phyloP scores from a whole-genome alignment of 345 rosid genomes.

The Excoecaria agallocha region DNA sequence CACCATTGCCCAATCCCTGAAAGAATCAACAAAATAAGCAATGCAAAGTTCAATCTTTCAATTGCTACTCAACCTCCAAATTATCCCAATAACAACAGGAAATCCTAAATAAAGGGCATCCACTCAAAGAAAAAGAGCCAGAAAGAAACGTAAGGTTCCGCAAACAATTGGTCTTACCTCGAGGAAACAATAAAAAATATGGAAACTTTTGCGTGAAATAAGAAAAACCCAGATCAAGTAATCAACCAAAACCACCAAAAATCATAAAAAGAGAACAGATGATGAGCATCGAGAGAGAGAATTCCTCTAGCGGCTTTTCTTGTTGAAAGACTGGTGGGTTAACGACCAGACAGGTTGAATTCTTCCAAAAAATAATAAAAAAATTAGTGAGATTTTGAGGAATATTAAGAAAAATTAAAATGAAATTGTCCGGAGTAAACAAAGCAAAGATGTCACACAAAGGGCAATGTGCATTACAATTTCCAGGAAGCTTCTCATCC shows the following conservation, averaged over 20 bases:
- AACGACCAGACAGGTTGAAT: conserved; percentile 19
- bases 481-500: conserved; percentile 24
- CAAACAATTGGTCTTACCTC: conserved; percentile 15
- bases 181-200: neutral
- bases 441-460: conserved; percentile 8
- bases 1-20: conserved; percentile 17
- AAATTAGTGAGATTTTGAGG: neutral
- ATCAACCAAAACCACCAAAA: conserved; percentile 7
- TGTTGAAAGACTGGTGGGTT: neutral
- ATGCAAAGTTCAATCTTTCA: conserved; percentile 1
- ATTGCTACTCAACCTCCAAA: neutral
- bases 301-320: neutral
- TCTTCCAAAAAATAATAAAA: neutral
- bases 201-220: neutral
- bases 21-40: neutral
- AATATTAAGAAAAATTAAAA: neutral
- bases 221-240: conserved; percentile 20
- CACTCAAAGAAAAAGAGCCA: neutral
- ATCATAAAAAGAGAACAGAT: neutral
- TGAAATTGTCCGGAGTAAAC: too few relatives aligned
- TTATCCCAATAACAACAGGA: neutral
- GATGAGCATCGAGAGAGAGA: neutral
- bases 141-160: neutral
- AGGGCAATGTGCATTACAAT: conserved; percentile 1
- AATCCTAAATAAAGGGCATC: neutral